Evolutionary conservation across 2,329 filamentous ascomycete species (phyloP).

Genomic region (Penicillium janthinellum): DNA sequence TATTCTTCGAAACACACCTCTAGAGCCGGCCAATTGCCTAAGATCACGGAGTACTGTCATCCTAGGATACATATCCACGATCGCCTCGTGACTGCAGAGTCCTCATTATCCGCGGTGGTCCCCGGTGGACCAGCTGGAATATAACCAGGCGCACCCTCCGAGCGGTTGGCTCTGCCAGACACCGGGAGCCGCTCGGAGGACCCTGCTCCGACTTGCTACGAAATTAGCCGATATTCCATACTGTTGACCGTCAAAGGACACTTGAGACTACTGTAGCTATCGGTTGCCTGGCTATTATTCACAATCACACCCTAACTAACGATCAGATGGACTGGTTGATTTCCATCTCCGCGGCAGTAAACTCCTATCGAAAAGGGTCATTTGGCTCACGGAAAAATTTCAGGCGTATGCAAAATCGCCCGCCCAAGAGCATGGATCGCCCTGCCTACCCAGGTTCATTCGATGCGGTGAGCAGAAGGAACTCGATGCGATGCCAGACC

Average conservation of each 20-base stretch:
- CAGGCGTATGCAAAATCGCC: neutral
- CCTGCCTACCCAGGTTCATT: conserved; percentile 15
- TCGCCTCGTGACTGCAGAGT: no score
- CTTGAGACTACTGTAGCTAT: neutral
- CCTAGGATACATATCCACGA: neutral
- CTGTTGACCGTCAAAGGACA: no score
- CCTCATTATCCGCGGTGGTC: neutral
- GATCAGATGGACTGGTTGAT: neutral
- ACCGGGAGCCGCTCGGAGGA: conserved; percentile 30
- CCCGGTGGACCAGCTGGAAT: neutral
- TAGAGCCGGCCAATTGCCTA: conserved; percentile 1
- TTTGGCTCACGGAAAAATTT: neutral
- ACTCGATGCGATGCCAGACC: neutral
- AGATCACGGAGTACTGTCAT: conserved; percentile 1
- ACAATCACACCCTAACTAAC: neutral
- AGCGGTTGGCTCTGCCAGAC: conserved; percentile 7
- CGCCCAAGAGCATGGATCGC: conserved; percentile 2
- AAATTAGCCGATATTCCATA: conserved; percentile 18
- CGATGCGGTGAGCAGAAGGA: conserved; percentile 4
- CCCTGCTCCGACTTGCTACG: conserved; percentile 24
- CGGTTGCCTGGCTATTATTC: neutral
- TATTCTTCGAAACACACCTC: neutral
- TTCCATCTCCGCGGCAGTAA: neutral
- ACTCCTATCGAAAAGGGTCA: neutral
- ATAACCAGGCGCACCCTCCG: neutral